Evolutionary conservation across 2,329 filamentous ascomycete species (phyloP), one percentile per base, ranked within the genome.

Genomic region (Verticillium tricorpus): DNA sequence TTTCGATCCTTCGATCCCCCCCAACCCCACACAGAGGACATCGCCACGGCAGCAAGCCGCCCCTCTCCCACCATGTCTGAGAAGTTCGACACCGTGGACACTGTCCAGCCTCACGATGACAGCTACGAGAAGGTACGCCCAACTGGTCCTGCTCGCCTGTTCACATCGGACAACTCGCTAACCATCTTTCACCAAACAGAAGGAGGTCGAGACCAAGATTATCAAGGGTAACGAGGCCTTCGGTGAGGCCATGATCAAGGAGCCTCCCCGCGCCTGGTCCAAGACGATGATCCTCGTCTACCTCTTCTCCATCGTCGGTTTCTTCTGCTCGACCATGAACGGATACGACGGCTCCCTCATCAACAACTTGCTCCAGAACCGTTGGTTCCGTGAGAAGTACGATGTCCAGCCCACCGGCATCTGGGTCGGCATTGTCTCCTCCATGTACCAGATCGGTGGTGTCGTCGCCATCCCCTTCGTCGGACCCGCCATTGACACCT

Each of bases 201-300:
- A 63, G 55, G 62, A 66, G 15, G 34, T 71, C 59, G 59, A 76
- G 61, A 71, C 78, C 66, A 82, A 78, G 66, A 74, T 82, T 62
- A 75, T 85, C 67, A 75, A 69, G 28, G 83, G 83, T 63, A 80
- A 79, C 65, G 81, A 83, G 66, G 81, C 82, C 58, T 85, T 80
- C 71, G 78, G 81, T 66, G 80, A 85, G 71, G 84, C 84, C 25
- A 76, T 81, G 71, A 69, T 83, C 68, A 80, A 81, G 71, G 83
- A 85, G 67, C 79, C 81, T 9, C 77, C 80, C 28, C 71, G 66
- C 39, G 72, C 78, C 55, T 80, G 74, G 69, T 76, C 76, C 35
- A 70, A 63, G 37, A 63, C 70, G 40, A 77, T 78, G 55, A 59
- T 78, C 61, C 65, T 79, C 65, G 70, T 81, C 64, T 82, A 82